These are phyloP conservation scores for Botrytis fragariae DNA, from an alignment of 2,329 filamentous ascomycete genomes.

Conservation along the genomic window DNA sequence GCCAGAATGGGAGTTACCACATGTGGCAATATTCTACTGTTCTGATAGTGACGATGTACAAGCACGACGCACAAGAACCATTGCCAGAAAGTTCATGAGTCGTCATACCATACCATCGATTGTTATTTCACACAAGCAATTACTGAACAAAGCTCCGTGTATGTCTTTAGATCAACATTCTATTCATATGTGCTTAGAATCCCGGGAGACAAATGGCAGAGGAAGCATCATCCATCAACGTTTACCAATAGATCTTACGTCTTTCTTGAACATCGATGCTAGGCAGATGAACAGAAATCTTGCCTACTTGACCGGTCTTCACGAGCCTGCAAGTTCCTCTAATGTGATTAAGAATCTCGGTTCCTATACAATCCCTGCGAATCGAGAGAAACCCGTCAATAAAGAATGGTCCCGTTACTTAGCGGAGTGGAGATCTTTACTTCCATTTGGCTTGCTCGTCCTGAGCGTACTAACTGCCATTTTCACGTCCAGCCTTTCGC, in stretches of 20 bases:
- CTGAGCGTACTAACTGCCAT: conserved; percentile 31
- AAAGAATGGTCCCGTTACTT: conserved; percentile 27
- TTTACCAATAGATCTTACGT: conserved; percentile 48
- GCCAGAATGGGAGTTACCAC: conserved; percentile 48
- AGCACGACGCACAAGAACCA: conserved; percentile 42
- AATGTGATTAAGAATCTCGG: conserved; percentile 22
- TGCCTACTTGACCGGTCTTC: conserved; percentile 46
- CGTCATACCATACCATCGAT: conserved; percentile 49
- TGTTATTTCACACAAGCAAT: conserved; percentile 47
- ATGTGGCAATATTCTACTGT: conserved; percentile 50
- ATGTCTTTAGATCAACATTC: conserved; percentile 43
- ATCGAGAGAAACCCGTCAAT: conserved; percentile 29
- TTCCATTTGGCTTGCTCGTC: conserved; percentile 32
- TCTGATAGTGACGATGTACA: conserved; percentile 44
- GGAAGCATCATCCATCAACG: conserved; percentile 42
- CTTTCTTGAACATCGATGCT: conserved; percentile 51
- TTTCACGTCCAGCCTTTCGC: conserved; percentile 25
- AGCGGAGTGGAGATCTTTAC: conserved; percentile 31
- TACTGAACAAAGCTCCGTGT: conserved; percentile 41
- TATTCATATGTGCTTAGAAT: conserved; percentile 50
- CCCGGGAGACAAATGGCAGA: conserved; percentile 40
- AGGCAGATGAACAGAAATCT: conserved; percentile 54
- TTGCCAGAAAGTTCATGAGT: conserved; percentile 48
- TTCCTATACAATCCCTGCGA: conserved; percentile 16
- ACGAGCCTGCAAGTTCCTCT: conserved; percentile 28